phyloP scores from a whole-genome alignment of 1,139 yeast genomes.

The Sugiyamaella neomexicana region DNA sequence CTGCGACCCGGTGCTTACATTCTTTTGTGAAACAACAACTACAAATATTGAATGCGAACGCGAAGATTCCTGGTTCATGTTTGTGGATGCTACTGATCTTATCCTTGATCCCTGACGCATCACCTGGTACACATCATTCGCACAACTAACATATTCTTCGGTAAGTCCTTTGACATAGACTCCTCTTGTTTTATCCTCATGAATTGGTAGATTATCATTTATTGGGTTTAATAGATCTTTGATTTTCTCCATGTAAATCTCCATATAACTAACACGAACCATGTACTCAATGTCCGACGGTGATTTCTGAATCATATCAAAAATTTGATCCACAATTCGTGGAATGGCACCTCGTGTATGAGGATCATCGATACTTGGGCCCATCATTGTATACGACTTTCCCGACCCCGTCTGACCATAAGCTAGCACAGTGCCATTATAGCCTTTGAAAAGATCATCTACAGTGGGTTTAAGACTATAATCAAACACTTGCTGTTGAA shows the following conservation, averaged over 20 bases:
- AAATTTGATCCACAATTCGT: conserved; percentile 66
- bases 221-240: conserved; percentile 56
- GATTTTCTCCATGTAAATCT: conserved; percentile 77
- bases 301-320: conserved; percentile 54
- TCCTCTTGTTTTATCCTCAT: conserved; percentile 66
- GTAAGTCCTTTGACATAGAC: conserved; percentile 69
- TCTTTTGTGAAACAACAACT: conserved; percentile 61
- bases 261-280: conserved; percentile 74
- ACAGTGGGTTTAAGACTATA: conserved; percentile 59
- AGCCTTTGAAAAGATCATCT: conserved; percentile 72
- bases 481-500: conserved; percentile 64
- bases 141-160: conserved; percentile 58
- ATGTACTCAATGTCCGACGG: conserved; percentile 61
- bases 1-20: conserved; percentile 53
- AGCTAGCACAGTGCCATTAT: conserved; percentile 81
- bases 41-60: conserved; percentile 83
- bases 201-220: conserved; percentile 51
- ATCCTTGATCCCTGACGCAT: conserved; percentile 56
- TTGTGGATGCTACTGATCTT: conserved; percentile 62
- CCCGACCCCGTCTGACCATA: conserved; percentile 93
- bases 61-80: conserved; percentile 74
- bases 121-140: conserved; percentile 58
- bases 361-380: conserved; percentile 48
- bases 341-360: conserved; percentile 65
- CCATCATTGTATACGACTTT: conserved; percentile 85